These are phyloP conservation scores for Gynostemma pentaphyllum DNA, from an alignment of 306 rosid genomes.

Conservation along the genomic window DNA sequence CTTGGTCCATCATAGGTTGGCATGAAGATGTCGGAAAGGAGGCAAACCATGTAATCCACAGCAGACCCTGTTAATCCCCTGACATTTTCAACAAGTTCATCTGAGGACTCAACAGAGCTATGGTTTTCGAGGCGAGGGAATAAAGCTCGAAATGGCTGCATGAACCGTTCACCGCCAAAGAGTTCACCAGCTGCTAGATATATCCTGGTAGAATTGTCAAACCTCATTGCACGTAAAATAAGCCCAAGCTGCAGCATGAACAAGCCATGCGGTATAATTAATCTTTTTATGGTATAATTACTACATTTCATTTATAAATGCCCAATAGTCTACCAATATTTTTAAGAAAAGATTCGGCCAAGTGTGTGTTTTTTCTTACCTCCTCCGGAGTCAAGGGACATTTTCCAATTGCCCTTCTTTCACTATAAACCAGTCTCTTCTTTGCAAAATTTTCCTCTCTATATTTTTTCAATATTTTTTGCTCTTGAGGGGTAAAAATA, in stretches of 20 bases:
- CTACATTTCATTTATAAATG: neutral
- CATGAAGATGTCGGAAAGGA: slow-evolving; percentile 94
- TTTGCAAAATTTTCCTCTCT: slow-evolving; percentile 81
- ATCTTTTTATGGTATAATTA: neutral
- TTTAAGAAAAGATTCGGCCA: neutral
- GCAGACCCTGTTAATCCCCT: slow-evolving; percentile 93
- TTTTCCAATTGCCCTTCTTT: slow-evolving; percentile 95
- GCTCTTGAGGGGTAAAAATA: slow-evolving; percentile 62
- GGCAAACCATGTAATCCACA: slow-evolving; percentile 99
- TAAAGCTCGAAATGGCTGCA: slow-evolving; percentile 69
- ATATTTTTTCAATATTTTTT: slow-evolving; percentile 61
- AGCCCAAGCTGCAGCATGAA: slow-evolving; percentile 63
- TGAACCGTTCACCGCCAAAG: slow-evolving; percentile 85
- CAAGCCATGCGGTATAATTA: neutral
- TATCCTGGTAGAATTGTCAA: slow-evolving; percentile 42
- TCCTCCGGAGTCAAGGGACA: slow-evolving; percentile 98
- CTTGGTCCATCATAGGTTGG: slow-evolving; percentile 99
- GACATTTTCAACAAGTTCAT: slow-evolving; percentile 62
- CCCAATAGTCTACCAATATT: neutral
- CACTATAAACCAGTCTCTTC: slow-evolving; percentile 59
- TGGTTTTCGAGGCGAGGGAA: slow-evolving; percentile 83
- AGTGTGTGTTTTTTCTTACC: slow-evolving; percentile 35
- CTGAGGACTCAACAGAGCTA: slow-evolving; percentile 60
- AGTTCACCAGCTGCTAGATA: slow-evolving; percentile 76
- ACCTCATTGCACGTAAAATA: slow-evolving; percentile 49